Conservation (phyloP, 768 basidiomycete genomes). For the Phylloporus sp. region DNA sequence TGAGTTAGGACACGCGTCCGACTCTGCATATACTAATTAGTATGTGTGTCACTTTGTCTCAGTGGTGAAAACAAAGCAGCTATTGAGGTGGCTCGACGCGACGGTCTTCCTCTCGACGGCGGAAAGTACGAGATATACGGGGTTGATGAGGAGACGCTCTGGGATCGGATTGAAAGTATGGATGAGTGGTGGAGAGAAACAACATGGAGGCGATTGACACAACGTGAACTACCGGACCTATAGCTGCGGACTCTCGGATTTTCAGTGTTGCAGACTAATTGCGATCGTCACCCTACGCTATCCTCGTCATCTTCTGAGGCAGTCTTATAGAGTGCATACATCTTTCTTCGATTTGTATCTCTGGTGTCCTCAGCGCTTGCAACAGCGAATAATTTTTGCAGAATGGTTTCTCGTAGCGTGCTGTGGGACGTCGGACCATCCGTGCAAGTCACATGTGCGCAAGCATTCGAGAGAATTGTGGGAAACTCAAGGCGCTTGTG, state of each 20-base stretch:
- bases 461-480: conserved; percentile 52
- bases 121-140: conserved; percentile 87
- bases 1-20: conserved; percentile 31
- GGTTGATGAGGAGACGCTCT: conserved; percentile 78
- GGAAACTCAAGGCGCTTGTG: conserved; percentile 47
- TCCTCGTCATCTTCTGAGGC: conserved; percentile 44
- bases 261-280: not conserved
- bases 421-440: conserved; percentile 36
- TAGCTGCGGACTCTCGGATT: conserved; percentile 5
- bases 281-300: conserved; percentile 14
- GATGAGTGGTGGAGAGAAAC: conserved; percentile 92
- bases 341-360: conserved; percentile 75
- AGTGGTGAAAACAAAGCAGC: conserved; percentile 85
- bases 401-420: conserved; percentile 50
- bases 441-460: conserved; percentile 37
- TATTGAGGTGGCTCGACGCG: conserved; percentile 75
- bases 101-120: conserved; percentile 56
- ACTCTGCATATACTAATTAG: conserved; percentile 10
- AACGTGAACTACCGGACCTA: conserved; percentile 81
- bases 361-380: conserved; percentile 73
- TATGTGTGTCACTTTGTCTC: not conserved
- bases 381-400: conserved; percentile 64
- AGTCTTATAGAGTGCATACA: conserved; percentile 80
- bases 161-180: conserved; percentile 79
- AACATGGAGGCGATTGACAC: conserved; percentile 80